Base-by-base conservation (phyloP, 1,139 yeast genomes). In the Neolecta irregularis region DNA sequence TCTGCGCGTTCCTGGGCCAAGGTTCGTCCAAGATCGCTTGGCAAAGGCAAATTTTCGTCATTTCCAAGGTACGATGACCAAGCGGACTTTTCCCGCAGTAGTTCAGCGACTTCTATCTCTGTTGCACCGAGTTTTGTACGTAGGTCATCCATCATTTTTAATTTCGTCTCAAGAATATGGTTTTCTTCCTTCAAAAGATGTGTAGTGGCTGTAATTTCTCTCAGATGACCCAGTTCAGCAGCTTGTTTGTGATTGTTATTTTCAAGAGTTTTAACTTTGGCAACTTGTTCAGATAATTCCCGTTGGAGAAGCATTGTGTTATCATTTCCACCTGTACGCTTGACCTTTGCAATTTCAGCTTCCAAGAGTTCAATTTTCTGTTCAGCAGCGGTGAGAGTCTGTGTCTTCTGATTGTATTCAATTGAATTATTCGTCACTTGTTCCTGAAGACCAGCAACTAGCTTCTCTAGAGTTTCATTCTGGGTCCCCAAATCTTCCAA, bases 201-300 rank as follows among this genome's bases (percentile, higher is more conserved):
- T 15, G 64, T 63, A 9, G 66, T 56, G 38, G 56, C 60, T 34
- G 62, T 60, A 26, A 64, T 54, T 11, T 65, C 56, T 12, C 62
- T 57, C 13, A 64, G 48, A 17, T 56, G 56, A 34, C 61, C 59
- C 18, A 65, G 47, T 32, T 62, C 68, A 35, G 65, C 65, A 6
- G 66, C 58, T 40, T 68, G 68, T 33, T 63, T 62, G 16, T 64
- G 54, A 31, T 66, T 54, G 37, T 67, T 65, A 5, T 65, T 58
- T 40, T 74, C 77, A 28, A 75, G 52, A 33, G 69, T 66, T 34
- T 65, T 61, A 26, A 74, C 64, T 46, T 74, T 70, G 30, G 65
- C 61, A 37, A 71, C 60, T 40, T 77, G 69, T 38, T 61, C 74
- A 23, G 68, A 61, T 24, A 78, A 62, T 45, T 74, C 71, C 28